Percentiles rank a stretch among this genome's conserved stretches.
These are phyloP conservation scores for Pythium scleroteichum DNA, from an alignment of 352 stramenopile species.

Conservation along the genomic window DNA sequence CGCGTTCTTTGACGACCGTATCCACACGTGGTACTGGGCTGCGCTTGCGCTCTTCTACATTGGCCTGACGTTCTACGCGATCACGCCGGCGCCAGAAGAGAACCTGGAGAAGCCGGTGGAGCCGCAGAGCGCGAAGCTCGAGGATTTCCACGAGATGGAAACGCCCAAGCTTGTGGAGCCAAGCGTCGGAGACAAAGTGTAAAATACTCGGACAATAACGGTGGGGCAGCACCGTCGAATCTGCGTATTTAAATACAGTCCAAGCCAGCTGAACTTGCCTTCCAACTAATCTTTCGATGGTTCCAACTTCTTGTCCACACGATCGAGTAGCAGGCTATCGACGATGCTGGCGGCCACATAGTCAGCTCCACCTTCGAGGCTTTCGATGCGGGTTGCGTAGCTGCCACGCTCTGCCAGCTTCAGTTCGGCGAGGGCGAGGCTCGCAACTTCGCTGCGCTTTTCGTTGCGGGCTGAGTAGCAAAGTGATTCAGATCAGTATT, in stretches of 20 bases:
- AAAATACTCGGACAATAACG: neutral
- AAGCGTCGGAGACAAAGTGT: slow-evolving; percentile 3
- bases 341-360: slow-evolving; percentile 83
- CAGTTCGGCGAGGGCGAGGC: slow-evolving; percentile 62
- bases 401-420: slow-evolving; percentile 54
- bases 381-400: slow-evolving; percentile 60
- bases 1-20: slow-evolving; percentile 54
- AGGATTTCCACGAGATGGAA: slow-evolving; percentile 20
- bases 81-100: slow-evolving; percentile 35
- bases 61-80: slow-evolving; percentile 50
- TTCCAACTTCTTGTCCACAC: slow-evolving; percentile 4
- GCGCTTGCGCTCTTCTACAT: slow-evolving; percentile 61
- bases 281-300: neutral
- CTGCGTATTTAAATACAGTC: neutral
- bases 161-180: slow-evolving; percentile 19
- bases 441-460: slow-evolving; percentile 41
- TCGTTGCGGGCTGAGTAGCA: slow-evolving; percentile 13
- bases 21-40: slow-evolving; percentile 67
- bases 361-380: slow-evolving; percentile 70
- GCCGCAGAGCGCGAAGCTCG: neutral
- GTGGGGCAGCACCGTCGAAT: neutral
- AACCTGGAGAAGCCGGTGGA: slow-evolving; percentile 3
- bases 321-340: slow-evolving; percentile 68
- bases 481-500: neutral
- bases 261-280: neutral